Evolutionary conservation across 129 eudicot species (phyloP).

Genomic region (Chrysanthemum lavandulifolium): DNA sequence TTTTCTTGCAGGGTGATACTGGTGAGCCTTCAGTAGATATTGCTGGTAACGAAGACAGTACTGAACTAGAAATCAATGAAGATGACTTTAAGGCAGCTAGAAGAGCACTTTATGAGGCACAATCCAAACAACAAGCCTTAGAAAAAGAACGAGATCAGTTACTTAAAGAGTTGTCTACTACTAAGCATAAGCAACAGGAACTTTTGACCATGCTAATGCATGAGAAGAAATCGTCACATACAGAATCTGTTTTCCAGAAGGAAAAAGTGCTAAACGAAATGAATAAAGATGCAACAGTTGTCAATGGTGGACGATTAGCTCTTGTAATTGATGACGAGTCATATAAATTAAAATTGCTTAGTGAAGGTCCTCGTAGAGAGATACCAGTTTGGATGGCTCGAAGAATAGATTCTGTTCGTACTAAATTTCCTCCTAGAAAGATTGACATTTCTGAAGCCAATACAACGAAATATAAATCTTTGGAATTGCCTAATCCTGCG

Average conservation of each 20-base stretch:
- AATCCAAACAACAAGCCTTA: conserved; percentile 38
- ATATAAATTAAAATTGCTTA: conserved; percentile 48
- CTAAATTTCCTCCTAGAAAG: conserved; percentile 61
- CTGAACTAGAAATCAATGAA: conserved; percentile 28
- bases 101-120: conserved; percentile 34
- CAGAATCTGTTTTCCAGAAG: conserved; percentile 26
- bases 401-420: conserved; percentile 48
- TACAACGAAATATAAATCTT: conserved; percentile 41
- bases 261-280: conserved; percentile 14
- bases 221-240: conserved; percentile 41
- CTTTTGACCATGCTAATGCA: conserved; percentile 36
- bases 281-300: conserved; percentile 39
- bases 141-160: conserved; percentile 46
- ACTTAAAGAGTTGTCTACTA: conserved; percentile 43
- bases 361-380: conserved; percentile 63
- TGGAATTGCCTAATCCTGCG: conserved; percentile 49
- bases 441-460: conserved; percentile 28
- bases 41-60: conserved; percentile 23
- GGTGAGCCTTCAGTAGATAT: conserved; percentile 32
- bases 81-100: conserved; percentile 34
- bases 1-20: conserved; percentile 39
- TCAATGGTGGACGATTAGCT: conserved; percentile 58
- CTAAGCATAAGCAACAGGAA: conserved; percentile 46
- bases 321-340: conserved; percentile 51
- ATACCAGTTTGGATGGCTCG: conserved; percentile 72